Evolutionary conservation across 495 filamentous ascomycete genomes (phyloP).

Genomic region (Pyrenula aspistea): DNA sequence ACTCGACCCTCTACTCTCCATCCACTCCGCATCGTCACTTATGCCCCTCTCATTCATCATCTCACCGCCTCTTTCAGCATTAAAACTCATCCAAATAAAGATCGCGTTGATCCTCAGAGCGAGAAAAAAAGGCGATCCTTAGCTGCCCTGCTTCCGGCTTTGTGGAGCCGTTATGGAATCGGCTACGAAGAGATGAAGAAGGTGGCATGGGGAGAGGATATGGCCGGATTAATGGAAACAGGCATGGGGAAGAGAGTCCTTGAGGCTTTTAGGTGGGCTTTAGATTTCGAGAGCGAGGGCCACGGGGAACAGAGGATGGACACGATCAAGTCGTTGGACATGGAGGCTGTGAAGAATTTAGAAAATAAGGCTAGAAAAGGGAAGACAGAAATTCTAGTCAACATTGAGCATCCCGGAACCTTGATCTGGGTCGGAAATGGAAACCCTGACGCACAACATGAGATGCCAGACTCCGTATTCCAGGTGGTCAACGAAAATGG

Average conservation of each 20-base stretch:
- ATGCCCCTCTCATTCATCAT: slow-evolving; percentile 9
- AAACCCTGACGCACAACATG: no score
- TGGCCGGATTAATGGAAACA: slow-evolving; percentile 46
- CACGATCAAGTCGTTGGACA: not conserved
- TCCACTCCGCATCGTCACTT: slow-evolving; percentile 2
- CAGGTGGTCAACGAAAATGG: not conserved
- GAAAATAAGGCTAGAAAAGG: not conserved
- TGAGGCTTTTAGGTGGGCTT: slow-evolving; percentile 22
- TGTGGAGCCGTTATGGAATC: not conserved
- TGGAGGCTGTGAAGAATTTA: no score
- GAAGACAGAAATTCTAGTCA: not conserved
- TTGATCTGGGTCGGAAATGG: not conserved
- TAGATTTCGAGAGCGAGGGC: not conserved
- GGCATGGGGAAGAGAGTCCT: slow-evolving; percentile 36
- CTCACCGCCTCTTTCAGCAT: slow-evolving; percentile 10
- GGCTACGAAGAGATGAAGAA: slow-evolving; percentile 9
- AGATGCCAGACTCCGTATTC: no score
- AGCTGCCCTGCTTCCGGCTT: not conserved
- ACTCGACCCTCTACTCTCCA: slow-evolving; percentile 3
- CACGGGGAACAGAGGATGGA: not conserved
- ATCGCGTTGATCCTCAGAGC: no score
- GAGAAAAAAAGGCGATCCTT: not conserved
- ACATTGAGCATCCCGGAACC: not conserved
- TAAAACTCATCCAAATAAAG: not conserved
- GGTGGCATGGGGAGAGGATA: slow-evolving; percentile 54